Conservation (phyloP, 1,284 basidiomycete genomes). For the Ceratobasidium sp. region DNA sequence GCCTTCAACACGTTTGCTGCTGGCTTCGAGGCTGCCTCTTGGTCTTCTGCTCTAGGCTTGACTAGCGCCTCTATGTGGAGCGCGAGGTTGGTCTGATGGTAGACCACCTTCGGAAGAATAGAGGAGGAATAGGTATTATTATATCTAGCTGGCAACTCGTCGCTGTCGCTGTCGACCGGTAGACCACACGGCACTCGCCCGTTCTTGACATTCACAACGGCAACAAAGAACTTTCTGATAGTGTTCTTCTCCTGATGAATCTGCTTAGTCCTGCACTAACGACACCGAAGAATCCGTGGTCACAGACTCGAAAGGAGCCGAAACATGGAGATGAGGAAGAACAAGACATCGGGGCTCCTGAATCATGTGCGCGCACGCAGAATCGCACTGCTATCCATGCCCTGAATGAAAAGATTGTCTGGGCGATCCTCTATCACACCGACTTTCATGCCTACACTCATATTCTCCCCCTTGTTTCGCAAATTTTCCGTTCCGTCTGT, state of each 20-base stretch:
- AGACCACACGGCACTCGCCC: neutral
- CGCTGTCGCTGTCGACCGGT: slow-evolving; percentile 2
- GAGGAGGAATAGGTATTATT: slow-evolving; percentile 1
- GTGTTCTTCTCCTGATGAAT: slow-evolving; percentile 4
- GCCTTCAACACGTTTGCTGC: neutral
- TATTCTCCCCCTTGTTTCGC: neutral
- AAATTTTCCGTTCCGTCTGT: neutral
- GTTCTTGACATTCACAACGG: neutral
- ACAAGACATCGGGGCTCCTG: neutral
- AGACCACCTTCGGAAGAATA: neutral
- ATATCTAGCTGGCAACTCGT: slow-evolving; percentile 4
- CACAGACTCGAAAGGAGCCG: neutral
- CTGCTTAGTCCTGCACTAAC: neutral
- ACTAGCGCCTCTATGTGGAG: neutral
- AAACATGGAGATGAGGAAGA: too few species aligned
- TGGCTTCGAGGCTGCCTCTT: slow-evolving; percentile 14
- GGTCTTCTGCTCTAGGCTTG: neutral
- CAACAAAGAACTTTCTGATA: neutral
- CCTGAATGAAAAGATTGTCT: neutral
- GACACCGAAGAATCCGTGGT: neutral
- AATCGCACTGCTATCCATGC: neutral
- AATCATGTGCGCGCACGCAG: neutral
- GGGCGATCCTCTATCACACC: neutral
- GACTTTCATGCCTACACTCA: neutral
- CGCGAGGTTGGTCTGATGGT: neutral